These are phyloP conservation scores for Fusarium pilosicola DNA, from an alignment of 2,329 filamentous ascomycete species.

Conservation along the genomic window DNA sequence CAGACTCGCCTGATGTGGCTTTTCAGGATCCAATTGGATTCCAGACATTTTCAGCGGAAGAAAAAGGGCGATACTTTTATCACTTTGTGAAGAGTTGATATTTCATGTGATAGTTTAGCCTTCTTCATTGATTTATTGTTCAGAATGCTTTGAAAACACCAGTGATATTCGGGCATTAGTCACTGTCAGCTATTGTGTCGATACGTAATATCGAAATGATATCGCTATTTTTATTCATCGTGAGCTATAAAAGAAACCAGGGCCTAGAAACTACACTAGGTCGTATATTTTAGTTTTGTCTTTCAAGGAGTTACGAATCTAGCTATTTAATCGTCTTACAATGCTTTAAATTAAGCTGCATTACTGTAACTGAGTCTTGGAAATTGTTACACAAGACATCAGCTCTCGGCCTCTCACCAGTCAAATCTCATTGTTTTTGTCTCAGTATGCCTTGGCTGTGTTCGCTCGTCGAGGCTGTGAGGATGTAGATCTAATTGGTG, in stretches of 20 bases:
- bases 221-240: background rate
- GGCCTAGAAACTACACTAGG: background rate
- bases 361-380: background rate
- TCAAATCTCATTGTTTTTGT: background rate
- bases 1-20: background rate
- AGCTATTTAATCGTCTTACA: background rate
- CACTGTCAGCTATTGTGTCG: background rate
- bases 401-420: background rate
- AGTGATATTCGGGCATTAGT: too few relatives aligned
- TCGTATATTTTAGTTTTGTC: background rate
- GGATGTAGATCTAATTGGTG: slow-evolving; percentile 5
- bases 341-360: background rate
- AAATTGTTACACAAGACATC: background rate
- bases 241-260: too few relatives aligned
- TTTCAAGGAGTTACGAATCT: background rate
- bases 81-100: background rate
- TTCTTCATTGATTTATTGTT: background rate
- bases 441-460: background rate
- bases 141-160: too few relatives aligned
- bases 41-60: background rate
- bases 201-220: too few relatives aligned
- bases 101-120: background rate
- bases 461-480: background rate
- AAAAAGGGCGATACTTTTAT: background rate
- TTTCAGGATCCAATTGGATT: background rate